phyloP scores from a whole-genome alignment of 805 yeast species.

The Nakazawaea molendinolei region DNA sequence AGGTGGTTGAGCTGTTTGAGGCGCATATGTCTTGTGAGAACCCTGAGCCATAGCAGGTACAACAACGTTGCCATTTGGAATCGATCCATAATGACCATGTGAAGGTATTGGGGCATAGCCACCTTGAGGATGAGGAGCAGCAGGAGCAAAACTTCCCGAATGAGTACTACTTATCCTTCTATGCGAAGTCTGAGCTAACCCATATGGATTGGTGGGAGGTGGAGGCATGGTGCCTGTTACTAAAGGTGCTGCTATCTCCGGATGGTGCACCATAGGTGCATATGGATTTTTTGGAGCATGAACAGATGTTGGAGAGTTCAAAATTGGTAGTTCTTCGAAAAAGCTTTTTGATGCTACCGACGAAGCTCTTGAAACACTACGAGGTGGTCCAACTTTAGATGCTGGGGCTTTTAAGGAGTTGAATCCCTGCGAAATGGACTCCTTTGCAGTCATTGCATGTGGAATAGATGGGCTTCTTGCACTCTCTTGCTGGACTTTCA shows the following conservation, averaged over 20 bases:
- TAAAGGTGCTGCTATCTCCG: not conserved
- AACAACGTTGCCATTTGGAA: too few relatives aligned
- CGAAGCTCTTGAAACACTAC: slow-evolving; percentile 7
- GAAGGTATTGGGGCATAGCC: not conserved
- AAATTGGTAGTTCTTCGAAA: slow-evolving; percentile 11
- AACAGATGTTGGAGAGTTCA: slow-evolving; percentile 1
- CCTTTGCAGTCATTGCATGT: slow-evolving; percentile 7
- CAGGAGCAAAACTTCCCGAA: slow-evolving; percentile 1
- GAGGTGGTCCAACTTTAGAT: not conserved
- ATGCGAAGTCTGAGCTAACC: slow-evolving; percentile 4
- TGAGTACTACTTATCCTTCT: slow-evolving; percentile 5
- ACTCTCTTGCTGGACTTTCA: slow-evolving; percentile 2
- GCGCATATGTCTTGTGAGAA: too few relatives aligned
- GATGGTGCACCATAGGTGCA: slow-evolving; percentile 7
- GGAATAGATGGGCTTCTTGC: slow-evolving; percentile 1
- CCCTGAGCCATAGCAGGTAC: too few relatives aligned
- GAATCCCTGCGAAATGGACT: not conserved
- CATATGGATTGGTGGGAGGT: slow-evolving; percentile 6
- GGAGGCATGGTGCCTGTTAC: not conserved
- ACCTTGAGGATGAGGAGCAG: not conserved
- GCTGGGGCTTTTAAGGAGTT: not conserved
- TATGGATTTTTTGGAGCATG: slow-evolving; percentile 10
- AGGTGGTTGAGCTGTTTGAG: too few relatives aligned
- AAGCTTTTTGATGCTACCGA: slow-evolving; percentile 9
- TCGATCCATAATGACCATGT: too few relatives aligned